Evolutionary conservation across 2,329 filamentous ascomycete species (phyloP).

Genomic region (Pyrenophora seminiperda): DNA sequence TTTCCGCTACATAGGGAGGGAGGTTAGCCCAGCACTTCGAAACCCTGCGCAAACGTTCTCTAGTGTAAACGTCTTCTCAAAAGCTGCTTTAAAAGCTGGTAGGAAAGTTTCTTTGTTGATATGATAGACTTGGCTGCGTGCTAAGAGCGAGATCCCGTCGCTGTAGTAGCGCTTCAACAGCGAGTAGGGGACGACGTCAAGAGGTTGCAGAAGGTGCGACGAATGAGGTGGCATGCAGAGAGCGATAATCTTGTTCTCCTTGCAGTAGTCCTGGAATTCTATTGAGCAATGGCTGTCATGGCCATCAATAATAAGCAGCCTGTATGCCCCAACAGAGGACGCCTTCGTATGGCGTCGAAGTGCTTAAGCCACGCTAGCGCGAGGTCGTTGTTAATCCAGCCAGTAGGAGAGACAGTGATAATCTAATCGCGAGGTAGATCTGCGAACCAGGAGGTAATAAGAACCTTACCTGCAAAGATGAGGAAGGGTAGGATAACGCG

Average conservation of each 20-base stretch:
- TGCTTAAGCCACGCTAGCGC: slow-evolving; percentile 45
- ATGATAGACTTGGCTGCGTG: not conserved
- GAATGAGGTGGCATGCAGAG: slow-evolving; percentile 14
- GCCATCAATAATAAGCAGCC: slow-evolving; percentile 48
- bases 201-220: not conserved
- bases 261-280: slow-evolving; percentile 46
- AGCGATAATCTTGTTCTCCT: slow-evolving; percentile 10
- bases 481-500: slow-evolving; percentile 20
- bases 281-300: slow-evolving; percentile 44
- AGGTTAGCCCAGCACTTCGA: slow-evolving; percentile 31
- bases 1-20: not conserved
- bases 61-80: not conserved
- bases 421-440: slow-evolving; percentile 29
- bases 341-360: slow-evolving; percentile 44
- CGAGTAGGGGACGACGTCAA: not conserved
- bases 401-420: slow-evolving; percentile 39
- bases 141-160: slow-evolving; percentile 8
- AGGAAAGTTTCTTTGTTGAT: not conserved
- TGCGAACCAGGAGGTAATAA: slow-evolving; percentile 5
- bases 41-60: slow-evolving; percentile 35
- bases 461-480: slow-evolving; percentile 23
- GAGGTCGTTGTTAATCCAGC: slow-evolving; percentile 46
- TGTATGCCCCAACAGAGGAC: slow-evolving; percentile 36
- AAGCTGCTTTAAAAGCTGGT: not conserved
- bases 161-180: not conserved